These are phyloP conservation scores for Trichoderma asperelloides DNA, from an alignment of 495 filamentous ascomycete species.

Conservation along the genomic window DNA sequence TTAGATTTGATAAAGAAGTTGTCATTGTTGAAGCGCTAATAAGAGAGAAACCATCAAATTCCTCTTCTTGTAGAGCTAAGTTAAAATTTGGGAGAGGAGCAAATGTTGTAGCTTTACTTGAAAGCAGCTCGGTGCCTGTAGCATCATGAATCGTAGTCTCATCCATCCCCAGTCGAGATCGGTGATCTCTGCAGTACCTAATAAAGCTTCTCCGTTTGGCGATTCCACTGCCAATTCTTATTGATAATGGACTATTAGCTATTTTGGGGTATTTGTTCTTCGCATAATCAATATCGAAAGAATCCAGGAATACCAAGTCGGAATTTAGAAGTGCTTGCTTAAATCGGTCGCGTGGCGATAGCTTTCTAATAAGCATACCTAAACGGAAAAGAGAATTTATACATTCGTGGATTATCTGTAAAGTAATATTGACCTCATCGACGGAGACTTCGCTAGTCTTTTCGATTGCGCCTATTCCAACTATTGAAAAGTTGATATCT, in stretches of 20 bases:
- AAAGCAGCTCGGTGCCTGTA: not conserved
- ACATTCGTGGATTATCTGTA: conserved; percentile 12
- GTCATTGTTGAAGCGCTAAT: conserved; percentile 10
- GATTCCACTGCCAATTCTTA: conserved; percentile 22
- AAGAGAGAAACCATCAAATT: conserved; percentile 10
- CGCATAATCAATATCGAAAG: not conserved
- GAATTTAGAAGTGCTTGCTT: conserved; percentile 10
- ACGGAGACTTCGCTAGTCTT: not conserved
- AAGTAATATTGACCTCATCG: conserved; percentile 2
- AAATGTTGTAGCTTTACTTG: conserved; percentile 14
- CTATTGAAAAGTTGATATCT: not conserved
- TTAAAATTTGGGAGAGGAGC: too few relatives aligned
- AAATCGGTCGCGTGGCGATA: not conserved
- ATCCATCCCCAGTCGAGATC: conserved; percentile 8
- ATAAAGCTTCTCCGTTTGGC: conserved; percentile 25
- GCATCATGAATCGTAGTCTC: not conserved
- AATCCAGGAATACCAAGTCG: not conserved
- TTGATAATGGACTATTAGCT: conserved; percentile 12
- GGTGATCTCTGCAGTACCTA: conserved; percentile 24
- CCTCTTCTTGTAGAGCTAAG: not conserved
- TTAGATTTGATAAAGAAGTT: conserved; percentile 8
- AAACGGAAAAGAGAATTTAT: conserved; percentile 12
- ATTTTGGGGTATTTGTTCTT: conserved; percentile 9
- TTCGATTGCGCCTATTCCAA: too few relatives aligned
- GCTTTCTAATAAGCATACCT: conserved; percentile 9